A percentile compares a stretch with the other conserved stretches of the same genome.
phyloP scores from a whole-genome alignment of 176 grass and related monocot species.

The Aegilops umbellulata region DNA sequence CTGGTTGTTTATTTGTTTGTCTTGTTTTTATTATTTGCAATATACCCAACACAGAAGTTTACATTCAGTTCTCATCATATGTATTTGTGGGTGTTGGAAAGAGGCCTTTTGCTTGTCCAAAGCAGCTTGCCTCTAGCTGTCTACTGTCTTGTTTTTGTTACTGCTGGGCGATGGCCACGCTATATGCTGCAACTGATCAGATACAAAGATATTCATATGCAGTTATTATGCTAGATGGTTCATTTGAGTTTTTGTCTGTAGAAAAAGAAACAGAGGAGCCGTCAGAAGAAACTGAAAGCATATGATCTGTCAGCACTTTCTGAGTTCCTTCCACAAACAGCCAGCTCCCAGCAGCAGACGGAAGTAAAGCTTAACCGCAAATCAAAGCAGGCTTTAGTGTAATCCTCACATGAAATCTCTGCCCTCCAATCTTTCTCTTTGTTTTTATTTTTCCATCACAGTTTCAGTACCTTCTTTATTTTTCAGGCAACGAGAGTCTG shows the following conservation, averaged over 20 bases:
- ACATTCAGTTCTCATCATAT: neutral
- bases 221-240: neutral
- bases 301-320: slow-evolving; percentile 74
- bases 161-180: neutral
- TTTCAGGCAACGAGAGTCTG: slow-evolving; percentile 46
- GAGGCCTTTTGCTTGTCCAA: neutral
- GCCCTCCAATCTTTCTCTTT: neutral
- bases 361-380: slow-evolving; percentile 73
- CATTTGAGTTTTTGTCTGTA: slow-evolving; percentile 21
- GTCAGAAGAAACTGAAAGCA: slow-evolving; percentile 74
- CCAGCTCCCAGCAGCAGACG: neutral
- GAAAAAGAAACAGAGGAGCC: slow-evolving; percentile 57
- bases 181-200: neutral
- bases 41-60: neutral
- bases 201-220: neutral
- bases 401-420: slow-evolving; percentile 10
- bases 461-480: neutral
- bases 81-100: neutral
- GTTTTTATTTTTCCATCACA: neutral
- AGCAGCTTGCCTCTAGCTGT: neutral
- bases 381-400: slow-evolving; percentile 75
- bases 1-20: neutral
- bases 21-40: neutral
- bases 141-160: neutral
- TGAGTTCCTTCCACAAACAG: slow-evolving; percentile 60